phyloP scores from a whole-genome alignment of 1,284 basidiomycete species.

The Cutaneotrichosporon sp. region DNA sequence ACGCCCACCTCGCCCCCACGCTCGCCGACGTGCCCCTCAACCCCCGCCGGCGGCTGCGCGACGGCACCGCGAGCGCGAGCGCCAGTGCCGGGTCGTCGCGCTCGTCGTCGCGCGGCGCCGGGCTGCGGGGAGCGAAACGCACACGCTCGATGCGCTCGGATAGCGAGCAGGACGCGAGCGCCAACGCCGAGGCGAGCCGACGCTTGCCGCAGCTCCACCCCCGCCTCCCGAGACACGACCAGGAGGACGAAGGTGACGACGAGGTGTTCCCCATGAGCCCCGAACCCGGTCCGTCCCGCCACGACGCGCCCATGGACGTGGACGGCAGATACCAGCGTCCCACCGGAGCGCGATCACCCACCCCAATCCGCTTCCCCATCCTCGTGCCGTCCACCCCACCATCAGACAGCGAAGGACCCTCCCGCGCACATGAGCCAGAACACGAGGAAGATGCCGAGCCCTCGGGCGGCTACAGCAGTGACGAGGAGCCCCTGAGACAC shows the following conservation, averaged over 20 bases:
- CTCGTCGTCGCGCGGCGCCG: constrained; percentile 1
- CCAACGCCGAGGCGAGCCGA: constrained; percentile 14
- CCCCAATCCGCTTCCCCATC: no score
- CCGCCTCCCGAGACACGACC: neutral
- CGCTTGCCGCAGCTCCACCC: constrained; percentile 14
- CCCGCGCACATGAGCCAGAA: neutral
- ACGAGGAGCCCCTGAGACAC: neutral
- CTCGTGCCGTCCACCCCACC: no score
- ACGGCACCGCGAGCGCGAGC: constrained; percentile 15
- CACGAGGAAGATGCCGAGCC: neutral
- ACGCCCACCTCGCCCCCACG: constrained; percentile 16
- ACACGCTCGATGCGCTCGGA: constrained; percentile 1
- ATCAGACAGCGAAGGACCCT: no score
- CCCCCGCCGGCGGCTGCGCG: constrained; percentile 36
- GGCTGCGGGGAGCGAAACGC: constrained; percentile 8
- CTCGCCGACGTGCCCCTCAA: constrained; percentile 37
- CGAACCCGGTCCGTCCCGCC: no score
- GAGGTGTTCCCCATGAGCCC: neutral
- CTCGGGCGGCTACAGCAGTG: neutral
- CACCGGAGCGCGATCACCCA: no score
- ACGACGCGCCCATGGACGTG: neutral
- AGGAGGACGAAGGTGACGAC: constrained; percentile 1
- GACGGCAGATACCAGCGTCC: no score
- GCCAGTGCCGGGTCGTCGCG: neutral
- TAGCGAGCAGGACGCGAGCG: neutral